Evolutionary conservation across 2,329 filamentous ascomycete genomes (phyloP).

Genomic region (Arthrinium phaeospermum): DNA sequence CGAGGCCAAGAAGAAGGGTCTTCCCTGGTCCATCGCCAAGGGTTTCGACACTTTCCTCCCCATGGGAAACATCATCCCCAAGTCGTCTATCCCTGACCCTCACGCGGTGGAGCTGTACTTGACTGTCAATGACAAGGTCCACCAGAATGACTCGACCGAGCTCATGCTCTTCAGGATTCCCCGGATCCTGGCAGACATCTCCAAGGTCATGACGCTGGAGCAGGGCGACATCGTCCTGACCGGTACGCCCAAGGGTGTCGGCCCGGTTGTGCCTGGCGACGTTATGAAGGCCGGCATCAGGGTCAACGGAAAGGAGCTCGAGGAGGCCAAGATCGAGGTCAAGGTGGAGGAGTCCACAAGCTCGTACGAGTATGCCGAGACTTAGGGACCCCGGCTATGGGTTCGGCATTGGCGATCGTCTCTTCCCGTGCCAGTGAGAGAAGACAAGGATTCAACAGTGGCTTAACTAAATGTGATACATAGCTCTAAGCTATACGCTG

Average conservation of each 20-base stretch:
- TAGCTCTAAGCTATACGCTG: not conserved
- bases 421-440: not conserved
- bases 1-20: conserved; percentile 94
- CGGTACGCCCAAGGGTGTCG: conserved; percentile 97
- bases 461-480: not conserved
- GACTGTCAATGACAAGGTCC: conserved; percentile 77
- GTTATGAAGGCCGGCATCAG: conserved; percentile 83
- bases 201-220: conserved; percentile 91
- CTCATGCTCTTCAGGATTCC: conserved; percentile 95
- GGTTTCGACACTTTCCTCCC: conserved; percentile 98
- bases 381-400: conserved; percentile 47
- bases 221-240: conserved; percentile 92
- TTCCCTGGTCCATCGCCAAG: conserved; percentile 96
- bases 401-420: too few relatives aligned
- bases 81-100: conserved; percentile 81
- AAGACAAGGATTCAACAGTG: not conserved
- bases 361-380: conserved; percentile 78
- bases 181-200: conserved; percentile 86
- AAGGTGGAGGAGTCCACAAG: conserved; percentile 79
- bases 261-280: conserved; percentile 83
- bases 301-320: conserved; percentile 80
- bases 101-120: conserved; percentile 89
- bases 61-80: conserved; percentile 80
- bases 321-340: conserved; percentile 85
- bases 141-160: conserved; percentile 87